Base-by-base conservation (phyloP, 345 rosid genomes). In the Dipteronia sinensis region DNA sequence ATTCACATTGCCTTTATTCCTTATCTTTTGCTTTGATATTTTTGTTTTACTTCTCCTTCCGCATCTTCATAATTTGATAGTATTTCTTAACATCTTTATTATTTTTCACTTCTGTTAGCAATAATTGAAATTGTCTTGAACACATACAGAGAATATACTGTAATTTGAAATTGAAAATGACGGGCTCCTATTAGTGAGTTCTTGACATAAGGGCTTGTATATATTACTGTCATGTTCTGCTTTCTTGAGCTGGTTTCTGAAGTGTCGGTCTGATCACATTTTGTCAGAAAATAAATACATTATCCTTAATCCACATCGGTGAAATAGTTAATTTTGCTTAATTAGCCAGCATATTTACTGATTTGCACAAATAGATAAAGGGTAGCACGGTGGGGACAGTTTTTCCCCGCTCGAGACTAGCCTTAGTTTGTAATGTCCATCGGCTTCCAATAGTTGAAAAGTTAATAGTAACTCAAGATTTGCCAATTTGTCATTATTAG, bases 171-270 rank as follows among this genome's bases (percentile, higher is more conserved):
- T 27, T 56, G 13, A 38, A 20, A 34, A n/a, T 38, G 63, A 38
- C 2, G 7, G 34, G 17, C 38, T 56, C 8, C 65, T 72, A n/a
- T 34, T 47, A 13, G 13, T 20, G 66, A 40, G 13, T 25, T 13
- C 25, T 34, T 29, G 7, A 71, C 10, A 71, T 34, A 3, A 71
- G 56, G 47, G 6, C 27, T 19, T 27, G 34, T 75, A 46, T 75
- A 46, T 74, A 12, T 20, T 23, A 29, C 11, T 62, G 58, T 44
- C 55, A 47, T 71, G 46, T 29, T 49, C 77, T 58, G 64, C 55
- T 64, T 64, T 16, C 10, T 10, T 47, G 31, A 22, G 58, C 49
- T 23, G 53, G 19, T 66, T 31, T 17, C 49, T 59, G 10, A 9
- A 62, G 13, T 0, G 2, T 29, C 12, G 7, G 2, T 64, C 25